These are phyloP conservation scores for Blastobotrys chiropterorum DNA, from an alignment of 805 yeast species.

Conservation along the genomic window DNA sequence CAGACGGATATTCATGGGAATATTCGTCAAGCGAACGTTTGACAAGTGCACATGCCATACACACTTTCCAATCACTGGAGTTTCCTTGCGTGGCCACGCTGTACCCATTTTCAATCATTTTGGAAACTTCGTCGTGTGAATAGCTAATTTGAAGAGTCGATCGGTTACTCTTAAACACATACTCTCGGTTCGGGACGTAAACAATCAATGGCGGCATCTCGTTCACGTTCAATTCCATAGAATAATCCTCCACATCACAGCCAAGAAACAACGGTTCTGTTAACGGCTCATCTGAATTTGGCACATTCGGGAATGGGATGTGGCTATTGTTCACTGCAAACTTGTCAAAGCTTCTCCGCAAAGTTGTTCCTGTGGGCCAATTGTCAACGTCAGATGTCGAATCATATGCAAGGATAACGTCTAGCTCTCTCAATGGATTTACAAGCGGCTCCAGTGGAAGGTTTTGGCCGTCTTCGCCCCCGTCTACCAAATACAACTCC, in stretches of 20 bases:
- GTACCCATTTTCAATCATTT: conserved; percentile 69
- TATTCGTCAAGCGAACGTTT: conserved; percentile 74
- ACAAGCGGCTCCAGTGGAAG: conserved; percentile 59
- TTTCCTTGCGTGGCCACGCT: conserved; percentile 66
- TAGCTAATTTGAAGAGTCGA: conserved; percentile 66
- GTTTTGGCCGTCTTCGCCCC: conserved; percentile 66
- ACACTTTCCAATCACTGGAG: conserved; percentile 64
- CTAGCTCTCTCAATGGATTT: conserved; percentile 54
- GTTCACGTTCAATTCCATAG: conserved; percentile 26
- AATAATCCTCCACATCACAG: conserved; percentile 50
- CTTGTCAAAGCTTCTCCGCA: background rate
- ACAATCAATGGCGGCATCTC: conserved; percentile 76
- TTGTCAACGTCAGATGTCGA: conserved; percentile 31
- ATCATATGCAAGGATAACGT: conserved; percentile 52
- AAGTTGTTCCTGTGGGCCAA: conserved; percentile 1
- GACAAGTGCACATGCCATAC: conserved; percentile 80
- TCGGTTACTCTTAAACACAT: conserved; percentile 57
- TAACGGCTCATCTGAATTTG: background rate
- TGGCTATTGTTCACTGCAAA: conserved; percentile 1
- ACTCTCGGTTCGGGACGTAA: conserved; percentile 68
- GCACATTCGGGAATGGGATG: conserved; percentile 23
- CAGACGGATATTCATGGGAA: conserved; percentile 54
- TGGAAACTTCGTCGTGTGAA: conserved; percentile 47
- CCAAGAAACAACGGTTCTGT: conserved; percentile 70
- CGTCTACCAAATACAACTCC: conserved; percentile 56